These are phyloP conservation scores for Allium sativum DNA, from an alignment of 106 monocot species.

Conservation along the genomic window DNA sequence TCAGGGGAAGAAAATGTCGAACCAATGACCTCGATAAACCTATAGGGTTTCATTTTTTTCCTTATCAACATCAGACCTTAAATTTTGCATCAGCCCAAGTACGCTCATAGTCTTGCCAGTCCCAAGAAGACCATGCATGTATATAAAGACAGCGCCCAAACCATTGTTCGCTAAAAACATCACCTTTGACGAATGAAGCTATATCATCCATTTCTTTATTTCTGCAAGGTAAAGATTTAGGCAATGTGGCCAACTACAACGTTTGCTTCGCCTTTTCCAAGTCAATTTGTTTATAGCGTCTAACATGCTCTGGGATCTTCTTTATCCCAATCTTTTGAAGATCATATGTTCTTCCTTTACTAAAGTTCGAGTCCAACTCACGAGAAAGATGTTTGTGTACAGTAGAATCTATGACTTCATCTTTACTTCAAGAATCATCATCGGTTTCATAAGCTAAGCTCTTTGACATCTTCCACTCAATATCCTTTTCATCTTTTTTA, in stretches of 20 bases:
- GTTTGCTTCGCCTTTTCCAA: conserved; percentile 75
- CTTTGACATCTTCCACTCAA: conserved; percentile 34
- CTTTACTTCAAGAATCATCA: conserved; percentile 64
- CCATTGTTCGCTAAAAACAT: conserved; percentile 75
- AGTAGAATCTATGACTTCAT: conserved; percentile 11
- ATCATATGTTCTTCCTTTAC: conserved; percentile 71
- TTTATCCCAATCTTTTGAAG: conserved; percentile 79
- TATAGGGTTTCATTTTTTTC: conserved; percentile 56
- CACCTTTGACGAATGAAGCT: conserved; percentile 69
- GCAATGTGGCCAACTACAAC: conserved; percentile 61
- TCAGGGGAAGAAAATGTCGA: conserved; percentile 86
- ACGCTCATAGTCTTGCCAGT: conserved; percentile 99
- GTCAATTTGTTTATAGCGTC: conserved; percentile 65
- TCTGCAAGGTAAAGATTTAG: conserved; percentile 91
- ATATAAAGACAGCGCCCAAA: conserved; percentile 91
- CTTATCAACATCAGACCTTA: conserved; percentile 73
- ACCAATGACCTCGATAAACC: conserved; percentile 85
- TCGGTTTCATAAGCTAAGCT: conserved; percentile 44
- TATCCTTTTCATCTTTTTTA: conserved; percentile 29
- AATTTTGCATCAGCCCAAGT: conserved; percentile 62
- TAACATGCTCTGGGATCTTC: conserved; percentile 69
- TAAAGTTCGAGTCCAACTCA: conserved; percentile 69
- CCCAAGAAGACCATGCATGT: conserved; percentile 95
- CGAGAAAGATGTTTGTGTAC: conserved; percentile 21
- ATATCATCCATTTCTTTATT: conserved; percentile 96